phyloP scores from a whole-genome alignment of 257 asterid species.

The Lycium barbarum region DNA sequence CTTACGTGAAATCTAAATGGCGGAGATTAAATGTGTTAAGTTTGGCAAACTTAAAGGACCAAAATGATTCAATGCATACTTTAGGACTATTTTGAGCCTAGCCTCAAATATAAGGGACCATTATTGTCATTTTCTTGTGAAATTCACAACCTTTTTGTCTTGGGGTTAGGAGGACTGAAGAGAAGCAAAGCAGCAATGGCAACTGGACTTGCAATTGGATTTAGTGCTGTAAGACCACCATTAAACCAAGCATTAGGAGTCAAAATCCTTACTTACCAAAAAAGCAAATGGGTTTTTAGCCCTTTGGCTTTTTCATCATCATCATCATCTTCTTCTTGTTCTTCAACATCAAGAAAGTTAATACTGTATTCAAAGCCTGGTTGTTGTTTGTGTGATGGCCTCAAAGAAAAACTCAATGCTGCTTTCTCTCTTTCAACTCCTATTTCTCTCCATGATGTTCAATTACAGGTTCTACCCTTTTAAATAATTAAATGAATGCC shows the following conservation, averaged over 20 bases:
- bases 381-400: constrained; percentile 99
- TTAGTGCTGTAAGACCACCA: constrained; percentile 15
- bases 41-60: too few species aligned
- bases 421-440: constrained; percentile 72
- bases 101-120: too few species aligned
- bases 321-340: constrained; percentile 32
- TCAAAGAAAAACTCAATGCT: constrained; percentile 88
- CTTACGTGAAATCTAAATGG: too few species aligned
- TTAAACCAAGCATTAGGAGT: constrained; percentile 35
- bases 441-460: constrained; percentile 53
- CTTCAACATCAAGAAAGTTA: constrained; percentile 52
- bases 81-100: too few species aligned
- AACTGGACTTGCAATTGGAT: constrained; percentile 26
- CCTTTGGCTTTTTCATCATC: constrained; percentile 54
- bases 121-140: too few species aligned
- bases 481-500: background rate
- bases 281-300: constrained; percentile 32
- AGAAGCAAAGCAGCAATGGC: constrained; percentile 31
- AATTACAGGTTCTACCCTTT: constrained; percentile 56
- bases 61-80: too few species aligned
- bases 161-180: background rate
- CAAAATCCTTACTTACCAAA: constrained; percentile 32
- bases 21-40: too few species aligned
- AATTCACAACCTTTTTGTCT: background rate
- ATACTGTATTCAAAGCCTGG: constrained; percentile 93